A percentile compares a stretch with the other conserved stretches of the same genome.
Conservation (phyloP, 768 basidiomycete genomes). For the Trametes cubensis region DNA sequence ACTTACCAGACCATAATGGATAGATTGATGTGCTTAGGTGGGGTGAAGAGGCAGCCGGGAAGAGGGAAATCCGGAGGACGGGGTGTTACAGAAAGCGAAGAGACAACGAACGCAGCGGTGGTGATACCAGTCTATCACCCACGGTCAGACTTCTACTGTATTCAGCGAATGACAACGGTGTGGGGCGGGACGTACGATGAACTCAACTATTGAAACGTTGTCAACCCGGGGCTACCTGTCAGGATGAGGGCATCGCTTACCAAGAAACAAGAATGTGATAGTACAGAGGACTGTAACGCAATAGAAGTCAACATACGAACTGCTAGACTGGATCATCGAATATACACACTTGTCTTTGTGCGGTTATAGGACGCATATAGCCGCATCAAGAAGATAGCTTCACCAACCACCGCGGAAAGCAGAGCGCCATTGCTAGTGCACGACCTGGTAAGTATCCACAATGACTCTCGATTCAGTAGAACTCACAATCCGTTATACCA, state of each 20-base stretch:
- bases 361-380: slow-evolving; percentile 16
- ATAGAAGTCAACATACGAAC: neutral
- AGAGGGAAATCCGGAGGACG: neutral
- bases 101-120: neutral
- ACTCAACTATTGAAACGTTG: neutral
- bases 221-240: neutral
- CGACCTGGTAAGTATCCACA: neutral
- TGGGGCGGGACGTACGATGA: slow-evolving; percentile 2
- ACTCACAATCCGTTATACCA: slow-evolving; percentile 16
- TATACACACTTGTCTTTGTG: slow-evolving; percentile 3
- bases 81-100: neutral
- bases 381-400: slow-evolving; percentile 16
- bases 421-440: slow-evolving; percentile 12
- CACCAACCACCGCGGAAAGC: slow-evolving; percentile 10
- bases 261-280: neutral
- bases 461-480: neutral
- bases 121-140: neutral
- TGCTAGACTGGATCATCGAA: neutral
- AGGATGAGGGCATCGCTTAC: neutral
- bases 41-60: slow-evolving; percentile 9
- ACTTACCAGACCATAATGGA: slow-evolving; percentile 7
- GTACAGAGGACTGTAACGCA: slow-evolving; percentile 2
- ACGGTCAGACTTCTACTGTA: too few relatives aligned
- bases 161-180: too few relatives aligned
- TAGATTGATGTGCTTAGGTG: neutral